Percentiles rank a stretch among this genome's conserved stretches.
These are phyloP conservation scores for Cercospora beticola DNA, from an alignment of 2,329 filamentous ascomycete genomes.

Conservation along the genomic window DNA sequence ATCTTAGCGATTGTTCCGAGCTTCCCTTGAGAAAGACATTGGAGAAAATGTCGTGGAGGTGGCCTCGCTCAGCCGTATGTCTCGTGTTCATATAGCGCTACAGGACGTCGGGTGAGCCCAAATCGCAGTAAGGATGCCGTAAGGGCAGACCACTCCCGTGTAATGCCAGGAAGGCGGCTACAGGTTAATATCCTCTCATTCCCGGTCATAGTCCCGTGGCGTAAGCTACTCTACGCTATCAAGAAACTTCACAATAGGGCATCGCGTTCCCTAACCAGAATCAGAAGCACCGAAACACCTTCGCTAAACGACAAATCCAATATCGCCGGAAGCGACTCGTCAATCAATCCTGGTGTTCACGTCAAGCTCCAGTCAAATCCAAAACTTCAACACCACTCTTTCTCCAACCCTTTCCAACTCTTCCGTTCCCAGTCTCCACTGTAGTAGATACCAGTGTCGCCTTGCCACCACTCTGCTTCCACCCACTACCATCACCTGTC, in stretches of 20 bases:
- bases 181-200: background rate
- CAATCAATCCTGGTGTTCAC: background rate
- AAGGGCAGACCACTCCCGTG: background rate
- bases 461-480: constrained; percentile 20
- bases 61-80: too few species aligned
- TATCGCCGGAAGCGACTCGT: background rate
- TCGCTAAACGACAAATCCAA: constrained; percentile 4
- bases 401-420: constrained; percentile 27
- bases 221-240: background rate
- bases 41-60: too few species aligned
- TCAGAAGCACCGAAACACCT: background rate
- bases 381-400: constrained; percentile 39
- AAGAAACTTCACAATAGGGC: background rate
- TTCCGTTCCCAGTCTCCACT: background rate
- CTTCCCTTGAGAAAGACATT: too few species aligned
- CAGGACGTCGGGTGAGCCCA: background rate
- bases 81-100: too few species aligned
- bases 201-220: background rate
- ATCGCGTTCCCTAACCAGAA: too few species aligned
- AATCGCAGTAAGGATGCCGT: background rate
- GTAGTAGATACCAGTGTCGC: constrained; percentile 1
- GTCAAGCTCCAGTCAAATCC: constrained; percentile 37
- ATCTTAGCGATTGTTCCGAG: too few species aligned
- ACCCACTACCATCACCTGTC: constrained; percentile 31
- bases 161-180: background rate